Conservation (phyloP, 768 basidiomycete genomes). For the Lactifluus echinatus region DNA sequence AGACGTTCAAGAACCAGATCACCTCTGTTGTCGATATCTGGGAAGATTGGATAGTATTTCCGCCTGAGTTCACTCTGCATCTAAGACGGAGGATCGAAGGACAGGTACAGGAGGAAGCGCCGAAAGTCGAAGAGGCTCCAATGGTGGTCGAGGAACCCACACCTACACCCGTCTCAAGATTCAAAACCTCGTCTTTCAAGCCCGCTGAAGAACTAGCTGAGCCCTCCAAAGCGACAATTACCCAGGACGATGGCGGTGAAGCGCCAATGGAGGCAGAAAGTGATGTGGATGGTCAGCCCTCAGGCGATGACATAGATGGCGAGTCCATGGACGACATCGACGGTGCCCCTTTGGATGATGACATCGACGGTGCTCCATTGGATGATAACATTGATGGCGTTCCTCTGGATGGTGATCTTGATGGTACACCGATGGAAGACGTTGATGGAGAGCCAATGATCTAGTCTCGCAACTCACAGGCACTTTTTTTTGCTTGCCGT, state of each 20-base stretch:
- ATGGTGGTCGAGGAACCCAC: conserved; percentile 28
- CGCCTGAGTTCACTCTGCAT: conserved; percentile 73
- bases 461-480: not conserved
- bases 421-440: conserved; percentile 28
- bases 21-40: conserved; percentile 85
- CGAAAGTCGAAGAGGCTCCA: conserved; percentile 16
- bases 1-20: conserved; percentile 92
- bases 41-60: conserved; percentile 98
- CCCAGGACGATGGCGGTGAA: conserved; percentile 32
- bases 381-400: conserved; percentile 20
- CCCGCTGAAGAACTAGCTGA: conserved; percentile 43
- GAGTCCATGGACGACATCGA: conserved; percentile 28
- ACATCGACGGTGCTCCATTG: conserved; percentile 19
- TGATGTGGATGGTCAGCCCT: conserved; percentile 45
- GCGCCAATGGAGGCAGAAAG: conserved; percentile 36
- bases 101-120: conserved; percentile 26
- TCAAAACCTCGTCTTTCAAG: conserved; percentile 73
- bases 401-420: conserved; percentile 25
- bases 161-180: conserved; percentile 40
- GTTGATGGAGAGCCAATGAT: conserved; percentile 30
- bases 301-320: conserved; percentile 36
- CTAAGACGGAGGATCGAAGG: conserved; percentile 73
- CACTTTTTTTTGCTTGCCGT: not conserved
- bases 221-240: conserved; percentile 21
- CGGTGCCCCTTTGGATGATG: conserved; percentile 34